phyloP scores from a whole-genome alignment of 306 rosid genomes.

The Gillenia trifoliata region DNA sequence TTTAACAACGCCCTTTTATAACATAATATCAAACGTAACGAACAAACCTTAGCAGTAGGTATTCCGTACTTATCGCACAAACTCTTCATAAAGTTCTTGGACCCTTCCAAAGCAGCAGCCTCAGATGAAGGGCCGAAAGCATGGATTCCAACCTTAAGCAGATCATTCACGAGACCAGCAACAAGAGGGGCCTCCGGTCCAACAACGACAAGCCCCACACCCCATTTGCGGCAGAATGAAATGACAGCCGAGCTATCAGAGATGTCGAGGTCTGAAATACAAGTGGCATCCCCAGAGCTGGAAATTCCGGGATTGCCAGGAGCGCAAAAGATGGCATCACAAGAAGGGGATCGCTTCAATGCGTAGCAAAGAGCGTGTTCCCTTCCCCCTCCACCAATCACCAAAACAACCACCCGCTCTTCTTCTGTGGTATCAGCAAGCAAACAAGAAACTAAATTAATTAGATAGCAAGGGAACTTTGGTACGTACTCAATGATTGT shows the following conservation, averaged over 20 bases:
- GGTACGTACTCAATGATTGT: no score
- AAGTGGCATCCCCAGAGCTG: constrained; percentile 70
- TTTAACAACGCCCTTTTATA: neutral
- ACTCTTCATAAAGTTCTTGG: constrained; percentile 90
- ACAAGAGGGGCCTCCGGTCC: constrained; percentile 98
- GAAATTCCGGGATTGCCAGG: constrained; percentile 96
- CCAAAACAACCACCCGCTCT: constrained; percentile 56
- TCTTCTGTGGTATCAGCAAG: constrained; percentile 25
- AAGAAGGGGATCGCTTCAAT: constrained; percentile 72
- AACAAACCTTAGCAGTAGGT: constrained; percentile 91
- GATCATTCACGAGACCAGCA: constrained; percentile 70
- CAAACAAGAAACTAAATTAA: neutral
- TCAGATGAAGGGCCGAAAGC: constrained; percentile 96
- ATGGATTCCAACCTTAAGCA: constrained; percentile 66
- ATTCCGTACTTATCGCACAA: constrained; percentile 81
- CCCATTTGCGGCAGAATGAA: constrained; percentile 63
- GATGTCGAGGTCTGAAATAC: constrained; percentile 67
- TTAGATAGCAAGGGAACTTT: no score
- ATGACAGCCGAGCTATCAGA: constrained; percentile 52
- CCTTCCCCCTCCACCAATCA: constrained; percentile 96
- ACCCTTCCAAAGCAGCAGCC: constrained; percentile 98
- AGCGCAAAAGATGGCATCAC: constrained; percentile 70
- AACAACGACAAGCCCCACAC: constrained; percentile 81
- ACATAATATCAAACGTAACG: neutral
- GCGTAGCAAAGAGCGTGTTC: constrained; percentile 98